Evolutionary conservation across 2,329 filamentous ascomycete genomes (phyloP).

Genomic region (Nemania abortiva): DNA sequence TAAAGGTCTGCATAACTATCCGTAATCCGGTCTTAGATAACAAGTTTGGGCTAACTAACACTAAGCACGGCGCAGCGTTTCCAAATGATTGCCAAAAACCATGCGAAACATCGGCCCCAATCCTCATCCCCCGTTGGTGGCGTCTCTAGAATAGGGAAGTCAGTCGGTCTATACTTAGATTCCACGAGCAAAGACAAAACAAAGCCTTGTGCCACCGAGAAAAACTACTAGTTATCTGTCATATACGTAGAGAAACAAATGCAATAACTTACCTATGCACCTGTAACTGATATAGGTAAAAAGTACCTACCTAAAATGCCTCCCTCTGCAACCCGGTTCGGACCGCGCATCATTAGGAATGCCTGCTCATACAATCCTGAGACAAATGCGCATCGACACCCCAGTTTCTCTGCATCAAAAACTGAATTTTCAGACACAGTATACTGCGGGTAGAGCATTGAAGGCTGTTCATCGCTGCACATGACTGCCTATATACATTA

Average conservation of each 20-base stretch:
- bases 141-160: constrained; percentile 3
- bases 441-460: background rate
- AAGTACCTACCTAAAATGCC: background rate
- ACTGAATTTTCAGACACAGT: background rate
- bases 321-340: constrained; percentile 26
- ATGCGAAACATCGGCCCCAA: constrained; percentile 23
- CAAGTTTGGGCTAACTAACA: background rate
- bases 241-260: no score
- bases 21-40: constrained; percentile 3
- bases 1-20: background rate
- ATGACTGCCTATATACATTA: constrained; percentile 5
- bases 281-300: no score
- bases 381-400: constrained; percentile 18
- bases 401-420: constrained; percentile 15
- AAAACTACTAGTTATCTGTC: no score
- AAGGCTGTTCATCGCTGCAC: background rate
- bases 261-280: no score
- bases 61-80: constrained; percentile 17
- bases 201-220: background rate
- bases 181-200: constrained; percentile 12
- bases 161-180: constrained; percentile 21
- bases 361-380: constrained; percentile 28
- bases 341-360: constrained; percentile 27
- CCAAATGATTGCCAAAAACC: background rate
- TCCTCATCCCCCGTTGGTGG: constrained; percentile 12